Base-by-base conservation (phyloP, 2,329 filamentous ascomycete species). In the Xenoacremonium recifei region DNA sequence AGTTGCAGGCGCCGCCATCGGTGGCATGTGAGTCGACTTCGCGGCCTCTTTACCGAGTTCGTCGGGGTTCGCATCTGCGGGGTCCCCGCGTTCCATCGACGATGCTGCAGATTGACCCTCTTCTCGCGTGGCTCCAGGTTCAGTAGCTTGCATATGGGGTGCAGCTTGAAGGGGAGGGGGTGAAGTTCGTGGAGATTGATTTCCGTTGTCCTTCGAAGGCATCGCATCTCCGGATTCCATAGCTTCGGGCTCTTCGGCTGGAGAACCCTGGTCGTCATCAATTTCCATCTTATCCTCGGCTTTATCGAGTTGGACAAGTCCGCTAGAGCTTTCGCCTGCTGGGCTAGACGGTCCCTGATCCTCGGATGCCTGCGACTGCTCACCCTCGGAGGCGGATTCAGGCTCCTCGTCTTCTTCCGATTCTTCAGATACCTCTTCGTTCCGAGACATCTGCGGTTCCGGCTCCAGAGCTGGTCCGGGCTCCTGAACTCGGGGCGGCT, bases 21-120 rank as follows among this genome's bases (percentile, higher is more conserved):
- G 35, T 11, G 47, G 37, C 19, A 44, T 12, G 13, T 57, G 42
- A 39, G n/a, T 35, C 39, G 42, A 39, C 33, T 37, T 21, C 33
- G 27, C 19, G 19, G 37, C 36, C 10, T 34, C 30, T 13, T 23
- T 21, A 32, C 20, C 30, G 30, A 15, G 29, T 9, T 31, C n/a
- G 6, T 31, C 29, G n/a, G 6, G 29, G n/a, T 9, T 15, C 29
- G 6, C 29, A 6, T 31, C 7, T 31, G 29, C n/a, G 29, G 7
- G 29, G n/a, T 31, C 29, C 29, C n/a, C 7, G n/a, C 29, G 29
- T 9, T 31, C 29, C 17, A 31, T 31, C n/a, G n/a, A 10, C 17
- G 29, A 15, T 9, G 29, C 13, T 31, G 29, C 29, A 31, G 29
- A 15, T 6, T 9, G 29, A 31, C 12, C 7, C 6, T 15, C 29